These are phyloP conservation scores for Suaeda aralocaspica DNA, from an alignment of 148 eudicot genomes.

Conservation along the genomic window DNA sequence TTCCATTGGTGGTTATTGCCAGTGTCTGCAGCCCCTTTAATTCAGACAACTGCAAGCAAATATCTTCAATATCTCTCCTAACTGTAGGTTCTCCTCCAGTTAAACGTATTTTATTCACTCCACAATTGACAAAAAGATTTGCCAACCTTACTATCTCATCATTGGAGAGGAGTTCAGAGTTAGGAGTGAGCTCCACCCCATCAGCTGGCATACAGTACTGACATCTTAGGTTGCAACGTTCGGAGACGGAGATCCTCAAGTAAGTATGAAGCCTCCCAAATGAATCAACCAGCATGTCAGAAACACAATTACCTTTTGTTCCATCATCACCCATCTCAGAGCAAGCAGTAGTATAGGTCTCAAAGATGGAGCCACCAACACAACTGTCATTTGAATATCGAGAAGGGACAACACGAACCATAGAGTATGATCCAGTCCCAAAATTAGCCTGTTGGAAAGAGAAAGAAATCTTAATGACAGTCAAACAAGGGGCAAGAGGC, in stretches of 20 bases:
- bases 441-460: conserved; percentile 30
- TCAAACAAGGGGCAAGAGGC: not conserved
- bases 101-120: conserved; percentile 86
- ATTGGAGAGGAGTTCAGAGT: conserved; percentile 54
- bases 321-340: conserved; percentile 44
- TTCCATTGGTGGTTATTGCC: conserved; percentile 90
- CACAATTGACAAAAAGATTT: conserved; percentile 69
- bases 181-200: conserved; percentile 85
- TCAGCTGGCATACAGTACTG: conserved; percentile 98
- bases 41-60: conserved; percentile 67
- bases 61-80: conserved; percentile 84
- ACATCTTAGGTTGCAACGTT: conserved; percentile 94
- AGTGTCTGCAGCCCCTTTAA: conserved; percentile 71
- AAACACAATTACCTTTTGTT: conserved; percentile 38
- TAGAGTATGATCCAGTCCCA: conserved; percentile 23
- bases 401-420: conserved; percentile 14
- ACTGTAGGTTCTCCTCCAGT: conserved; percentile 96
- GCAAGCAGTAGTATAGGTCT: conserved; percentile 44
- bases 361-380: conserved; percentile 27
- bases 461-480: not conserved
- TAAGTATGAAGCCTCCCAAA: conserved; percentile 91
- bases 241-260: conserved; percentile 84
- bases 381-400: conserved; percentile 20
- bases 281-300: conserved; percentile 83
- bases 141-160: conserved; percentile 73